Percentiles rank a stretch among this genome's conserved stretches.
These are phyloP conservation scores for Myotisia sp. DNA, from an alignment of 2,329 filamentous ascomycete species.

Conservation along the genomic window DNA sequence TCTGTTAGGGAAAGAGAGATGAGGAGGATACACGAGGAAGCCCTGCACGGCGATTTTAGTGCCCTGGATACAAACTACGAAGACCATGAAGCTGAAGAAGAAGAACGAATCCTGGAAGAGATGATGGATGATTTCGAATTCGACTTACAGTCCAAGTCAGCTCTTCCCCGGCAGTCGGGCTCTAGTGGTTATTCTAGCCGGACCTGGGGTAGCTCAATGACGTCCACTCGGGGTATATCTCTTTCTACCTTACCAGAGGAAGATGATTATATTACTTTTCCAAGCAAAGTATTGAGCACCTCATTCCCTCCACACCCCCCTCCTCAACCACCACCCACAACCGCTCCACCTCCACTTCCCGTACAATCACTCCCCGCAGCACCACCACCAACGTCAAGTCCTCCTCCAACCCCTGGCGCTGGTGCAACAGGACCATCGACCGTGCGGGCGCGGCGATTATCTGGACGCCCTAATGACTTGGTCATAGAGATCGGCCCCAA, in stretches of 20 bases:
- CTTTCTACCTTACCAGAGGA: constrained; percentile 61
- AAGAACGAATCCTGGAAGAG: constrained; percentile 67
- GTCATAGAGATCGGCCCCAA: constrained; percentile 80
- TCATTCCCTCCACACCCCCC: constrained; percentile 20
- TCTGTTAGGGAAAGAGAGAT: constrained; percentile 48
- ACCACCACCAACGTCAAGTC: constrained; percentile 12
- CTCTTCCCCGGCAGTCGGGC: constrained; percentile 62
- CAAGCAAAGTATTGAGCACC: constrained; percentile 15
- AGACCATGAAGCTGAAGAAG: constrained; percentile 55
- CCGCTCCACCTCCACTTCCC: constrained; percentile 26
- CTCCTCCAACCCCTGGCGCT: constrained; percentile 10
- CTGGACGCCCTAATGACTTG: constrained; percentile 64
- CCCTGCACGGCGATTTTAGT: constrained; percentile 12
- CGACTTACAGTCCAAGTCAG: constrained; percentile 51
- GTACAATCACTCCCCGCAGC: constrained; percentile 32
- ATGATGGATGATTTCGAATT: constrained; percentile 81
- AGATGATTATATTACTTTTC: constrained; percentile 17
- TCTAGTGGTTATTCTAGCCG: constrained; percentile 64
- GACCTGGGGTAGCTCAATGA: constrained; percentile 68
- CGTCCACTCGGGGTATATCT: constrained; percentile 54
- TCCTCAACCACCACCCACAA: constrained; percentile 13
- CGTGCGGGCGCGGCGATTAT: constrained; percentile 64
- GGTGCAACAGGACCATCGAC: constrained; percentile 32
- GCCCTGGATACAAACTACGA: constrained; percentile 32
- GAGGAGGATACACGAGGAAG: constrained; percentile 28